Percentiles rank a stretch among this genome's conserved stretches.
Evolutionary conservation across 2,329 filamentous ascomycete genomes (phyloP).

Genomic region (Fusarium duplospermum): DNA sequence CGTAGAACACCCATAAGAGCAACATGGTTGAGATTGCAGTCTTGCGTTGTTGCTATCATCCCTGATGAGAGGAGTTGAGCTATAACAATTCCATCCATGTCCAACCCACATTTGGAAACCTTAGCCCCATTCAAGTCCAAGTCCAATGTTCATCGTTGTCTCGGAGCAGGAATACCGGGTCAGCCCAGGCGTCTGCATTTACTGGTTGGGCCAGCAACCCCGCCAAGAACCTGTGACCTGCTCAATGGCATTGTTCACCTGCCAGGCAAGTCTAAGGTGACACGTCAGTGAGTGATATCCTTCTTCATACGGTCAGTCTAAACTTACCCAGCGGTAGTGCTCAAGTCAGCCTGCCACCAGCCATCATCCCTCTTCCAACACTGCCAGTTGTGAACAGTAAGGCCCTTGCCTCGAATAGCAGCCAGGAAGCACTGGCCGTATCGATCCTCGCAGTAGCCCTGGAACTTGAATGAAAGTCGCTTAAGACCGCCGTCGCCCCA

Average conservation of each 20-base stretch:
- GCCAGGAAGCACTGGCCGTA: neutral
- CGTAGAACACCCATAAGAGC: neutral
- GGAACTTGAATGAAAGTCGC: neutral
- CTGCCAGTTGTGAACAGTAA: neutral
- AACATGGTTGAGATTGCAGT: neutral
- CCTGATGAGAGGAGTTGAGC: neutral
- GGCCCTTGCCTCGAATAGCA: neutral
- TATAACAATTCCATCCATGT: neutral
- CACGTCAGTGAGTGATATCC: neutral
- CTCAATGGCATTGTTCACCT: neutral
- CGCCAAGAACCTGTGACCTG: neutral
- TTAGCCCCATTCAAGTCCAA: neutral
- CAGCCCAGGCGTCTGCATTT: neutral
- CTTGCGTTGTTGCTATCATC: neutral
- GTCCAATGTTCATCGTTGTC: neutral
- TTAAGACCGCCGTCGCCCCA: neutral
- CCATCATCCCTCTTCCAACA: neutral
- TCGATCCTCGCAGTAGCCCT: neutral
- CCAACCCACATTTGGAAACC: rapidly evolving
- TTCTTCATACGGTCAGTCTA: neutral
- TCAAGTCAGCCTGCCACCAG: neutral
- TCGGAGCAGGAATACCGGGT: neutral
- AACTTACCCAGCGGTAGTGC: neutral
- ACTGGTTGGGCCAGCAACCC: neutral
- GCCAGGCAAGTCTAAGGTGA: neutral